These are phyloP conservation scores for Scolecobasidium constrictum DNA, from an alignment of 2,329 filamentous ascomycete species.

Conservation along the genomic window DNA sequence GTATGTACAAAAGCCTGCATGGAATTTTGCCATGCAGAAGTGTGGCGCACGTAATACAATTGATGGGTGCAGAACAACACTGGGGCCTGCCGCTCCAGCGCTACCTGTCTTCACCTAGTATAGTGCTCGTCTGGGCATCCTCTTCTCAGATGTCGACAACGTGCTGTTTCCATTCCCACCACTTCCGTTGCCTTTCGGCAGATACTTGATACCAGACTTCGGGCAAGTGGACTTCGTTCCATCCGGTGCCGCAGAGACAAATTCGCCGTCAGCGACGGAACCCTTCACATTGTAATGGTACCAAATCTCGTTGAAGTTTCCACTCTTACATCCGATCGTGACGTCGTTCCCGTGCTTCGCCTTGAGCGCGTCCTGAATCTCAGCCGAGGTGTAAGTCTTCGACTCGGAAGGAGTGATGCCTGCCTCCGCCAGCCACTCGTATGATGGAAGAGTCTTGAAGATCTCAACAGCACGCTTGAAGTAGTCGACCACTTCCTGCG, in stretches of 20 bases:
- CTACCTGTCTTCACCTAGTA: too few species aligned
- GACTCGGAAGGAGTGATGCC: slow-evolving; percentile 45
- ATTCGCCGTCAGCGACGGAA: slow-evolving; percentile 49
- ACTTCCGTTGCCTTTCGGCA: slow-evolving; percentile 42
- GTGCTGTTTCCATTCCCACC: too few species aligned
- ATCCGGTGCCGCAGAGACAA: slow-evolving; percentile 45
- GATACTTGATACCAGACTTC: slow-evolving; percentile 50
- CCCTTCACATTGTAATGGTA: slow-evolving; percentile 54
- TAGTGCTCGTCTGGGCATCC: too few species aligned
- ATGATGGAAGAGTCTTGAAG: slow-evolving; percentile 57
- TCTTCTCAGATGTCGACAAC: too few species aligned
- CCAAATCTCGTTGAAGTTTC: slow-evolving; percentile 43
- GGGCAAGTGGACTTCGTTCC: slow-evolving; percentile 54
- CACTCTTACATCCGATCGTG: slow-evolving; percentile 45
- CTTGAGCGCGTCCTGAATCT: slow-evolving; percentile 49
- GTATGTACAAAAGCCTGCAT: too few species aligned
- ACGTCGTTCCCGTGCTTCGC: slow-evolving; percentile 42
- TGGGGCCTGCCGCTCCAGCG: too few species aligned
- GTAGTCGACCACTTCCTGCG: slow-evolving; percentile 57
- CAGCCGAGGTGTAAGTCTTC: slow-evolving; percentile 46
- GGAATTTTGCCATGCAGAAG: too few species aligned
- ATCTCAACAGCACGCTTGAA: slow-evolving; percentile 55
- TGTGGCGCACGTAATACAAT: too few species aligned
- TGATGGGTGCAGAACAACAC: too few species aligned
- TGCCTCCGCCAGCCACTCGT: slow-evolving; percentile 49